Base-by-base conservation (phyloP, 768 basidiomycete species). In the Suillus americanus region DNA sequence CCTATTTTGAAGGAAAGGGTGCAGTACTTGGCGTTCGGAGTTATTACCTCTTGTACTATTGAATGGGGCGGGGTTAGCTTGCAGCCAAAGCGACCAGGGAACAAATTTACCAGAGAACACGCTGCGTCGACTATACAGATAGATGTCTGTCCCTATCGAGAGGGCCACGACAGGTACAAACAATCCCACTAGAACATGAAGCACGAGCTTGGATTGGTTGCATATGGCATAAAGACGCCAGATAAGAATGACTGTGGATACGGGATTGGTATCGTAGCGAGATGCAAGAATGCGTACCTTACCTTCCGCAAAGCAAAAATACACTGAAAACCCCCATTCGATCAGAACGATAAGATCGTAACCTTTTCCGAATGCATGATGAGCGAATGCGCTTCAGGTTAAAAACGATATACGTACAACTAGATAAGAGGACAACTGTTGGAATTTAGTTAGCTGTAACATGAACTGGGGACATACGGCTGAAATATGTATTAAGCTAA, bases 291-390 rank as follows among this genome's bases (percentile, higher is more conserved):
- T 23, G 37, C 9, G 25, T 10, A 25, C 4, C 37, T 40, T 38
- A 25, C 56, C 16, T 38, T 57, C 56, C 23, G 56, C 56, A 38
- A 57, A 57, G 37, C 14, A 38, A 40, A 57, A 57, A 57, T 57
- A 57, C 14, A 57, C 56, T 10, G 56, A 57, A 38, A 57, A 57
- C 5, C 56, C 56, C 56, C 56, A 57, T 38, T 57, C 56, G 18
- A 57, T 57, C 9, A 57, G 16, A 40, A 57, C 37, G 9, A 57
- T 16, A 57, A 57, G 37, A 57, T 25, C 37, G 23, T 57, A 57
- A 23, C 56, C 56, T 57, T 3, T 38, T 10, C 16, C 56, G 25
- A 38, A 25, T 25, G 23, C 16, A 40, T 10, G 23, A 25, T 57
- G 23, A 57, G 23, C 1, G 9, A 38, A 18, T 57, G 37, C 23